These are phyloP conservation scores for Hygrophorus russula DNA, from an alignment of 768 basidiomycete genomes.

Conservation along the genomic window DNA sequence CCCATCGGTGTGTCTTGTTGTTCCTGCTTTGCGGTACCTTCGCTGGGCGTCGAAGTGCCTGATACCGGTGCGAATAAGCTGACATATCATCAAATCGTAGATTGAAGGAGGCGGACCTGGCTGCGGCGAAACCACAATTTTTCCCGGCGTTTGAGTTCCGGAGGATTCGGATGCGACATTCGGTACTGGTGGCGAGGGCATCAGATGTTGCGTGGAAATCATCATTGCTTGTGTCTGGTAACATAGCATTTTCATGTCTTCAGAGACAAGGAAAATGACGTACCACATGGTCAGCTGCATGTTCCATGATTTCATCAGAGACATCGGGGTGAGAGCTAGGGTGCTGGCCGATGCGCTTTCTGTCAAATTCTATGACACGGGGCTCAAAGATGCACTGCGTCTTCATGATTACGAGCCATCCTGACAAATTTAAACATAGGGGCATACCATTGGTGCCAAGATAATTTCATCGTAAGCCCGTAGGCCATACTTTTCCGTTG, in stretches of 20 bases:
- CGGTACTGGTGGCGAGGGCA: slow-evolving; percentile 22
- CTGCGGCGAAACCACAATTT: background rate
- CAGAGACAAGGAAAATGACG: slow-evolving; percentile 10
- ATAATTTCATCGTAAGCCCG: slow-evolving; percentile 94
- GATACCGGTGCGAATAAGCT: background rate
- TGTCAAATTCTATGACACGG: slow-evolving; percentile 81
- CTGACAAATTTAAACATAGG: background rate
- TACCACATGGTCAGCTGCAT: slow-evolving; percentile 42
- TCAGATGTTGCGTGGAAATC: slow-evolving; percentile 78
- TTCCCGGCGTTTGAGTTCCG: slow-evolving; percentile 8
- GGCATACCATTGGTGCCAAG: slow-evolving; percentile 80
- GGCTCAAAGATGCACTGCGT: slow-evolving; percentile 86
- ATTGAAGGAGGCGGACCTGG: background rate
- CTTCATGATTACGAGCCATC: background rate
- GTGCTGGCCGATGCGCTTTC: slow-evolving; percentile 45
- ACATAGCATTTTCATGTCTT: slow-evolving; percentile 3
- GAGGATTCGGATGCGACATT: slow-evolving; percentile 12
- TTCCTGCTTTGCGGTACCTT: slow-evolving; percentile 7
- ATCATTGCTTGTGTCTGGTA: slow-evolving; percentile 81
- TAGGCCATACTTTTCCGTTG: slow-evolving; percentile 80
- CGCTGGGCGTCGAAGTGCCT: slow-evolving; percentile 11
- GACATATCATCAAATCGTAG: background rate
- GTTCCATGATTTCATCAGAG: slow-evolving; percentile 65
- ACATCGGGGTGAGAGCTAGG: slow-evolving; percentile 45
- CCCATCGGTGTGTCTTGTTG: slow-evolving; percentile 23